A percentile compares a stretch with the other conserved stretches of the same genome.
phyloP scores from a whole-genome alignment of 2,329 filamentous ascomycete species.

The Sordariomycetes sp. region DNA sequence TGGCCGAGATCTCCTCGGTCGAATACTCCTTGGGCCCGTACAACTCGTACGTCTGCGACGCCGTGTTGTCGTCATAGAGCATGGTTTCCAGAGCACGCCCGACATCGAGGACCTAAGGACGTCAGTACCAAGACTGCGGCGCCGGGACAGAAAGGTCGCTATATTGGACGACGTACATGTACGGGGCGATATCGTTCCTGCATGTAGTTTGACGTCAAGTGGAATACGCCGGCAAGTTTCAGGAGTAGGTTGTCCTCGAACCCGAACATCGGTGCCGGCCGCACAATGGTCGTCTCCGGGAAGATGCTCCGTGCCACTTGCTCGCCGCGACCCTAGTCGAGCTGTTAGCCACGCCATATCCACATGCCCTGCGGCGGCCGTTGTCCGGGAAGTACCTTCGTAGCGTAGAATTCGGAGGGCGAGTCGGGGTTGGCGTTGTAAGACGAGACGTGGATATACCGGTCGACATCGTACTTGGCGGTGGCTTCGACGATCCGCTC shows the following conservation, averaged over 20 bases:
- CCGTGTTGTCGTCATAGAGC: slow-evolving; percentile 81
- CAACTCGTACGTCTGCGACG: slow-evolving; percentile 83
- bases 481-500: slow-evolving; percentile 88
- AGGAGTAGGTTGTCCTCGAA: slow-evolving; percentile 89
- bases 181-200: slow-evolving; percentile 83
- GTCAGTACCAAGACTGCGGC: background rate
- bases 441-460: slow-evolving; percentile 92
- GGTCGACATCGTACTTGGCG: slow-evolving; percentile 95
- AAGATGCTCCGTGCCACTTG: slow-evolving; percentile 76
- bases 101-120: slow-evolving; percentile 68
- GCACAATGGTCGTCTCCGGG: slow-evolving; percentile 93
- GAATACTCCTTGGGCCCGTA: slow-evolving; percentile 91
- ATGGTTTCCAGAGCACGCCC: slow-evolving; percentile 81
- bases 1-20: slow-evolving; percentile 69
- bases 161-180: slow-evolving; percentile 46
- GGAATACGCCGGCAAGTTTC: slow-evolving; percentile 66
- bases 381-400: slow-evolving; percentile 46
- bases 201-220: slow-evolving; percentile 87
- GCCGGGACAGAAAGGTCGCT: background rate
- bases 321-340: slow-evolving; percentile 59
- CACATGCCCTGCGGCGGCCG: background rate
- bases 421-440: slow-evolving; percentile 79
- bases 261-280: slow-evolving; percentile 86
- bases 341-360: slow-evolving; percentile 6
- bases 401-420: slow-evolving; percentile 76